Base-by-base conservation (phyloP, 768 basidiomycete species). In the Filobasidium wieringae region DNA sequence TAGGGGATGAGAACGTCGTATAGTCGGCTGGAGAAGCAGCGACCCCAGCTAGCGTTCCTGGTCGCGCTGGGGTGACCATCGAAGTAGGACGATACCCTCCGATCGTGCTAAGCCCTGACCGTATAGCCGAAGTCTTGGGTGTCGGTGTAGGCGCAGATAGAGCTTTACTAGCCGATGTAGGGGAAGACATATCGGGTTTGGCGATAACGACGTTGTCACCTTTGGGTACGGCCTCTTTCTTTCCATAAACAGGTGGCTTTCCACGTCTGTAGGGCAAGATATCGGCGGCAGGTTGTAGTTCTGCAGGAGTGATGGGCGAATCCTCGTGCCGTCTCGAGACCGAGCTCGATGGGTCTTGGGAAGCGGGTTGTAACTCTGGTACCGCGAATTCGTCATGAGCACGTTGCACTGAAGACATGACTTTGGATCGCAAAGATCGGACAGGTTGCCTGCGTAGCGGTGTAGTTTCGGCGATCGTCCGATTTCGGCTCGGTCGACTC, bases 1-100 rank as follows among this genome's bases (percentile, higher is more conserved):
- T 61, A 2, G 60, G 60, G 8, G 60, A 61, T 2, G 60, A 61
- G 27, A 61, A 61, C 2, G 37, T 43, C 15, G 55, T 50, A 3
- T 33, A 55, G 8, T 55, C 30, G 1, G 59, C 59, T 15, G 59
- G 59, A 4, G 59, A 60, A 0, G 49, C 36, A 15, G 45, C 36
- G 12, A 54, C 39, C 27, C 52, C 53, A 37, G 32, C 24, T 36
- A 31, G 12, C n/a, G 11, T 8, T 9, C 36, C 49, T 19, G 36
- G 49, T 6, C 60, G 55, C 4, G 60, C 60, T 3, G 60, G 60
- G 0, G 60, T 61, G 15, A 51, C 55, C 6, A 53, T 19, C 17
- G 60, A 31, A 8, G 33, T 34, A 1, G 49, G 37, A 14, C 34
- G 39, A 7, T 32, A 34, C 3, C 53, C 45, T n/a, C 11, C n/a